Base-by-base conservation (phyloP, 2,329 filamentous ascomycete genomes). In the Pseudopyricularia javanii region DNA sequence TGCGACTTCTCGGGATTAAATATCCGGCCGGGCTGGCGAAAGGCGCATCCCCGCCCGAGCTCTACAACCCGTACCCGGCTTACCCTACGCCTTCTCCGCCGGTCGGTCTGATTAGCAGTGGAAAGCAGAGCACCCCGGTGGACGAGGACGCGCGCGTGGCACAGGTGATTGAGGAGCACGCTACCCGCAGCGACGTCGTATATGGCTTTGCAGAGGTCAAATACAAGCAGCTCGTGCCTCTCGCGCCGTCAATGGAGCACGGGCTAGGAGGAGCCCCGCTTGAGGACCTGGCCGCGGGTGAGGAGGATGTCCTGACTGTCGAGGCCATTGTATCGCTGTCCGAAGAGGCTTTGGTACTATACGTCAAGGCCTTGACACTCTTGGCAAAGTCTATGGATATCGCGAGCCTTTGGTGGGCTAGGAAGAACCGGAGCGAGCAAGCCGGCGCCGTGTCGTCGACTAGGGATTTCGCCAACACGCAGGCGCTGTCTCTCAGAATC, bases 181-280 rank as follows among this genome's bases (percentile, higher is more conserved):
- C 93, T 2, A 93, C 90, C 32, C 79, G 91, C 37, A 96, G 91
- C 63, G 91, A 98, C 66, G 93, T 96, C 47, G 91, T 98, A 3
- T 98, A 91, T 65, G 91, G 91, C 3, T 97, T 98, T 68, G 93
- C 93, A 6, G 91, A 98, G 69, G 91, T 98, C 63, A 98, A 98
- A 68, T 96, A 94, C 69, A 93, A 94, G 68, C 93, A 98, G 67
- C 78, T 98, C n/a, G 81, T 96, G 50, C 93, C 93, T 3, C 72
- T 93, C 47, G 83, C 88, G 1, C 93, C 91, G 1, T 91, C 87
- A 0, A 79, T 78, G 58, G 82, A 88, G 49, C 82, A 86, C 59
- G 82, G 81, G 6, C 75, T 89, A 4, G 83, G 85, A 7, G 82
- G 83, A 14, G 67, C 78, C 24, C 70, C 71, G 4, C 20, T 35